Base-by-base conservation (phyloP, 768 basidiomycete genomes). In the Trametes maxima region DNA sequence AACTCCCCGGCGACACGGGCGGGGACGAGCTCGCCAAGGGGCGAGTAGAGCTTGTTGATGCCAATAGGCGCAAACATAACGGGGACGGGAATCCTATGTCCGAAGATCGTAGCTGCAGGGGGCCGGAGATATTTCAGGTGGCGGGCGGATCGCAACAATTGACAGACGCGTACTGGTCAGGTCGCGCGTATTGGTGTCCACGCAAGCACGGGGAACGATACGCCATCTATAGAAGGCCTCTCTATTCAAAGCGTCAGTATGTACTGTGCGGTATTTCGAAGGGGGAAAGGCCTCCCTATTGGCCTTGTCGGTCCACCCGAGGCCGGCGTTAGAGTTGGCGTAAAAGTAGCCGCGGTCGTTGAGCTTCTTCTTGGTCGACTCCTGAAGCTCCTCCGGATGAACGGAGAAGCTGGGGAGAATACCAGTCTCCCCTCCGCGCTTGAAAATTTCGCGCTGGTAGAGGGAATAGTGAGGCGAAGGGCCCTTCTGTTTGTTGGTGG, bases 51-150 rank as follows among this genome's bases (percentile, higher is more conserved):
- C 60, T 78, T 80, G 65, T 83, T 84, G 60, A 84, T 80, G 2
- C 85, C 84, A 44, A 87, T 78, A 0, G 85, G 84, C 0, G 82
- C 84, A 59, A 86, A 77, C 21, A 81, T 70, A 40, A 86, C 74
- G 0, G 85, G 85, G 0, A 80, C 81, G 6, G 79, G 78, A 51
- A 83, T 79, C 36, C 60, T 73, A 67, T 76, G 82, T 12, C 75
- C 83, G 67, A 80, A 85, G 48, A 80, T 70, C 14, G 77, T 76
- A 1, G 73, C 77, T 79, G 52, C 17, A 10, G 14, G 35, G 12
- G 2, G 21, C 21, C 47, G 28, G 6, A 3, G 3, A 5, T 16
- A 16, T 28, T 17, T 33, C 12, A 42, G n/a, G 16, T 6, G 1
- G 5, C 8, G 28, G 28, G 28, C 28, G 28, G 28, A 33, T 3